Conservation (phyloP, 306 rosid species). For the Begonia loranthoides region DNA sequence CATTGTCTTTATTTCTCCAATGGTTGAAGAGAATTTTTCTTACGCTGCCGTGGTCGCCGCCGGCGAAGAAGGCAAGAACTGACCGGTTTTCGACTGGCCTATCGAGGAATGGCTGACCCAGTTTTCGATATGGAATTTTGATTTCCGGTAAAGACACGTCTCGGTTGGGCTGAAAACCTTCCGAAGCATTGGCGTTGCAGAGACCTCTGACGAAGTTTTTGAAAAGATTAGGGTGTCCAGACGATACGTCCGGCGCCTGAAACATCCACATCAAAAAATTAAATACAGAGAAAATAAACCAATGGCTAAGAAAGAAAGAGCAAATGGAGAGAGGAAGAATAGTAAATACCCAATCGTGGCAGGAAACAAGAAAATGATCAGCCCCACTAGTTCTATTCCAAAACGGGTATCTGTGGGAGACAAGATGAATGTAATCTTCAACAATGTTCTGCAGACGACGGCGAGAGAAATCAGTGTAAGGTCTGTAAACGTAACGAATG, state of each 20-base stretch:
- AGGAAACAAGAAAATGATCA: constrained; percentile 58
- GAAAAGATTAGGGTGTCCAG: constrained; percentile 18
- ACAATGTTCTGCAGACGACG: constrained; percentile 26
- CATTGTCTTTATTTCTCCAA: constrained; percentile 51
- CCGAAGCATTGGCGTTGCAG: constrained; percentile 61
- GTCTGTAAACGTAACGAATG: constrained; percentile 26
- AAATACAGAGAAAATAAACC: background rate
- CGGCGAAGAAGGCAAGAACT: constrained; percentile 59
- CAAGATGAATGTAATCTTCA: constrained; percentile 31
- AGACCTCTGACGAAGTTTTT: constrained; percentile 39
- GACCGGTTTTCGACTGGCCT: constrained; percentile 17
- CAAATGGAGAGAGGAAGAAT: background rate
- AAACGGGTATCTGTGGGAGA: constrained; percentile 32
- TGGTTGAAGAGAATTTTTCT: constrained; percentile 25
- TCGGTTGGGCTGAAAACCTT: constrained; percentile 39
- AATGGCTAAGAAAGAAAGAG: background rate
- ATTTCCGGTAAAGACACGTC: constrained; percentile 60
- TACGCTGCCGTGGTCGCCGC: constrained; percentile 51
- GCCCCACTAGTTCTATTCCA: constrained; percentile 66
- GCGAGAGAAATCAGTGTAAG: constrained; percentile 27
- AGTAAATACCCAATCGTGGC: constrained; percentile 64
- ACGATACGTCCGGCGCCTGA: constrained; percentile 62
- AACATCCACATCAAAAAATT: background rate
- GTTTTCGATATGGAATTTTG: constrained; percentile 17
- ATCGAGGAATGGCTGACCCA: constrained; percentile 10